Percentiles rank a stretch among this genome's conserved stretches.
phyloP scores from a whole-genome alignment of 768 basidiomycete species.

The Lentinula lateritia region DNA sequence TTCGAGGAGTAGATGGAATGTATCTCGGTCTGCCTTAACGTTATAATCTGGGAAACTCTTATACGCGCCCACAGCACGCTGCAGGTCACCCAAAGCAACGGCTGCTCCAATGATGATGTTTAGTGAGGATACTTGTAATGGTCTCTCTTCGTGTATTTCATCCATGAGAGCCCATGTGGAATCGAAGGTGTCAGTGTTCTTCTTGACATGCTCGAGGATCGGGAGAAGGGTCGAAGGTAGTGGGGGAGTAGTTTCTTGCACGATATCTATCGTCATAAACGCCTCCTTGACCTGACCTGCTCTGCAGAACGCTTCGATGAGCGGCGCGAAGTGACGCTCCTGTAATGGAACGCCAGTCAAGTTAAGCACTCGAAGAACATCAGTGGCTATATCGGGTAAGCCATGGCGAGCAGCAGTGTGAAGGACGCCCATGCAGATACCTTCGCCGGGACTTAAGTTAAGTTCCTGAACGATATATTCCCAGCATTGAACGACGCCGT shows the following conservation, averaged over 20 bases:
- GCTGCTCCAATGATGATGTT: conserved; percentile 66
- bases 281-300: conserved; percentile 57
- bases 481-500: conserved; percentile 67
- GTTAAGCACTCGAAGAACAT: conserved; percentile 56
- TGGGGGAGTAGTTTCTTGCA: conserved; percentile 53
- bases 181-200: conserved; percentile 52
- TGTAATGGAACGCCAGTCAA: conserved; percentile 38
- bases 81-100: conserved; percentile 56
- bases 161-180: conserved; percentile 59
- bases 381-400: conserved; percentile 61
- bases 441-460: conserved; percentile 65
- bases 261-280: conserved; percentile 48
- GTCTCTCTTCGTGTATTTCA: conserved; percentile 46
- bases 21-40: conserved; percentile 52
- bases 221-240: conserved; percentile 46
- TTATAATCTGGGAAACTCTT: conserved; percentile 52
- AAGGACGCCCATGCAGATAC: conserved; percentile 62
- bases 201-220: conserved; percentile 43
- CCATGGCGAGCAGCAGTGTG: conserved; percentile 71
- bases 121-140: conserved; percentile 52
- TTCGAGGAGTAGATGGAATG: conserved; percentile 64
- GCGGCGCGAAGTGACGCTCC: conserved; percentile 74
- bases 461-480: conserved; percentile 45
- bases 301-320: conserved; percentile 69
- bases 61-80: conserved; percentile 76